Base-by-base conservation (phyloP, 257 asterid genomes). In the Solanum dulcamara region DNA sequence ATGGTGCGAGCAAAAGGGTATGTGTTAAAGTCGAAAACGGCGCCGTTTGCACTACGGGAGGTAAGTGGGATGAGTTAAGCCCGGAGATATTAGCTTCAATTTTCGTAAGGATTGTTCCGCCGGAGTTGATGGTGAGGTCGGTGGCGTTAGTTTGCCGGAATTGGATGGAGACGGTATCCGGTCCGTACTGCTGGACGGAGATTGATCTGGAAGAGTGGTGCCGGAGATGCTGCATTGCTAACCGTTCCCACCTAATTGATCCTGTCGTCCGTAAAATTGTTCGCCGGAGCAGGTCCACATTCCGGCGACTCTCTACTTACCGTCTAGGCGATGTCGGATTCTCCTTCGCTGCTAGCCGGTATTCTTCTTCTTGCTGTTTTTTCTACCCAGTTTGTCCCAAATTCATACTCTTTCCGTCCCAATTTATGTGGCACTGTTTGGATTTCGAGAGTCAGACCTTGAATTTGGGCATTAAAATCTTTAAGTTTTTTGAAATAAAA, bases 141-240 rank as follows among this genome's bases (percentile, higher is more conserved):
- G 83, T 79, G 44, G 64, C 64, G 17, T 79, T 79, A 79, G 64
- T 79, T 79, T 79, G 89, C 87, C 74, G 83, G 72, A 84, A 57
- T 24, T 87, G 87, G 87, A 35, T 84, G 85, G 89, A 84, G 83
- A 59, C 67, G 6, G 87, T 87, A 37, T 70, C 81, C 1, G 85
- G 85, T 6, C 89, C 83, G 2, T 42, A 80, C 77, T 87, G 85
- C 30, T 87, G 89, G 89, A 57, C 35, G 80, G 86, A 84, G 18
- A 87, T 87, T 40, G 80, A 87, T 77, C 67, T 86, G 40, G 88
- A 81, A 28, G 6, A 46, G 28, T 81, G 88, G 88, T 81, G 86
- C 81, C 86, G 84, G 80, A 26, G n/a, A 28, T 80, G 64, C 67
- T 84, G 84, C 67, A 32, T 10, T 9, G 33, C 74, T 24, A 18